phyloP scores from a whole-genome alignment of 768 basidiomycete species.

The Trametes cingulata region DNA sequence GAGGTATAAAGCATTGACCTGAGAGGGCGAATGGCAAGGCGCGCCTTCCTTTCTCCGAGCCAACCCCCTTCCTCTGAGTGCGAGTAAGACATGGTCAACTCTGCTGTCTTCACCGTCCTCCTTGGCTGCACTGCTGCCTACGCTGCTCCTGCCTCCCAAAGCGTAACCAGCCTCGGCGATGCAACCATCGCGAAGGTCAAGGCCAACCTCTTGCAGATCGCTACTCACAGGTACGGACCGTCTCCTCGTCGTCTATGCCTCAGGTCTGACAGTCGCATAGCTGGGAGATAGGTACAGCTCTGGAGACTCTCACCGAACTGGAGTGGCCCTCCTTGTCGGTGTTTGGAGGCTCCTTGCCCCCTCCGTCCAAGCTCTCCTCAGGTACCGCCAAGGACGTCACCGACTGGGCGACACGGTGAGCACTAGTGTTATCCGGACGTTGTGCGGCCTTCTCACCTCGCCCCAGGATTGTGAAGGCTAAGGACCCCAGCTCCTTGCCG shows the following conservation, averaged over 20 bases:
- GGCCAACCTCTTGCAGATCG: conserved; percentile 29
- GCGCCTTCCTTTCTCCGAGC: not conserved
- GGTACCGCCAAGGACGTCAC: conserved; percentile 43
- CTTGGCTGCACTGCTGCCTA: not conserved
- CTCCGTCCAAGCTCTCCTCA: conserved; percentile 37
- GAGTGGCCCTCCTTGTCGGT: conserved; percentile 52
- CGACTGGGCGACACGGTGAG: conserved; percentile 42
- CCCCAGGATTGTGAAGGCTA: conserved; percentile 40
- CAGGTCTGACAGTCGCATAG: conserved; percentile 31
- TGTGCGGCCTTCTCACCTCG: not conserved
- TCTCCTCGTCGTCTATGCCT: not conserved
- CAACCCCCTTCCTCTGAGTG: not conserved
- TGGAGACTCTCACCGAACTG: conserved; percentile 57
- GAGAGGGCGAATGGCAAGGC: not conserved
- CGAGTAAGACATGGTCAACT: conserved; percentile 8
- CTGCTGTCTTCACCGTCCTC: conserved; percentile 5
- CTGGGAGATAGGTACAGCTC: conserved; percentile 62
- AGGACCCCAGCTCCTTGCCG: conserved; percentile 39
- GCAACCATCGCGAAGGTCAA: conserved; percentile 31
- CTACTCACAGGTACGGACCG: conserved; percentile 28
- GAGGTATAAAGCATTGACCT: not conserved
- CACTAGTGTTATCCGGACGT: not conserved
- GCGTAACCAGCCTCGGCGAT: conserved; percentile 26
- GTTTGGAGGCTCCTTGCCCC: conserved; percentile 44
- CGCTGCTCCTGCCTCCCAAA: conserved; percentile 15